Evolutionary conservation across 1,284 basidiomycete genomes (phyloP), one percentile per base, ranked within the genome.

Genomic region (Naganishia liquefaciens): DNA sequence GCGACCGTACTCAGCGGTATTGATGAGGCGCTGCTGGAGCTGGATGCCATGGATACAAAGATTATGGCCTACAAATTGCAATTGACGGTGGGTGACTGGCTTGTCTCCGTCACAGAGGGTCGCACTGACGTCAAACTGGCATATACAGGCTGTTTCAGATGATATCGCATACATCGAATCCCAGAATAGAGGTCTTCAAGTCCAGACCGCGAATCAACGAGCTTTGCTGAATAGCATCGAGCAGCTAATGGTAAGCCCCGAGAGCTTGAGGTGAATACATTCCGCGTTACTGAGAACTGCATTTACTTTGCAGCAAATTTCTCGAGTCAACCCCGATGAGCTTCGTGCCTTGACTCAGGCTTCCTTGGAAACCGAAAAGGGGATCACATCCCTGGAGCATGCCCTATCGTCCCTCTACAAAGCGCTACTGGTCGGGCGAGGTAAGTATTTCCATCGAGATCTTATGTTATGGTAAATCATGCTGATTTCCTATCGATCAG

Each of bases 101-200:
- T 15, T 11, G 10, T 54, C 21, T 23, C 33, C 27, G 17, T 43
- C 13, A 40, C 17, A n/a, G 11, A 21, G 37, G 19, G 25, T 23
- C 25, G 3, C 19, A 3, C 44, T 44, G 21, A 21, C 11, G 10
- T 13, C 10, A 25, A 40, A 51, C 49, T 68, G 15, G 60, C 51
- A 64, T 63, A 58, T 19, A 9, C 72, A 96, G 93, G 88, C 90
- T 64, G 93, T 95, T 51, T 86, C 85, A 61, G 93, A 99, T 63
- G 96, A 99, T 75, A 98, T 99, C 66, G 86, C 85, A 10, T 94
- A 87, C 74, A 98, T 99, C 72, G 96, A 99, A 80, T 89, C 89
- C 2, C 96, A 99, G 77, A 95, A 96, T 74, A 86, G 94, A 60
- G 96, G 96, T 71, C 81, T 99, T 40, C 96, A 99, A 79, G 93